Conservation (phyloP, 208 protist species). For the Leishmania guyanensis region DNA sequence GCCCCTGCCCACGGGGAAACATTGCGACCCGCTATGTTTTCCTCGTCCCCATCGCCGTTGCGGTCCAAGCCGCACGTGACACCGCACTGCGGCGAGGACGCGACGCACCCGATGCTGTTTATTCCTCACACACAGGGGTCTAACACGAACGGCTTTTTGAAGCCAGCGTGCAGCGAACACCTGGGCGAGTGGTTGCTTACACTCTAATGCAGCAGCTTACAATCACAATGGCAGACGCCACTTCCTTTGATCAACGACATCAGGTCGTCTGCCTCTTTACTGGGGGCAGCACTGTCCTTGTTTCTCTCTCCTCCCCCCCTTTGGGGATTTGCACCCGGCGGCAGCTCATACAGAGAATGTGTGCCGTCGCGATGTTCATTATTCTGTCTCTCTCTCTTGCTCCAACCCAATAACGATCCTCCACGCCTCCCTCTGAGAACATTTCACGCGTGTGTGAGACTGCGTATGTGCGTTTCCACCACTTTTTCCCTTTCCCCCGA, state of each 20-base stretch:
- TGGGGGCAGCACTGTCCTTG: neutral
- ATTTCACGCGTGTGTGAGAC: neutral
- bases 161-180: constrained; percentile 8
- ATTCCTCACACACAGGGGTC: constrained; percentile 38
- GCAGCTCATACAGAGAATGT: neutral
- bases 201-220: neutral
- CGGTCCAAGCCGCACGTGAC: neutral
- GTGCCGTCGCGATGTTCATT: neutral
- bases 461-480: neutral
- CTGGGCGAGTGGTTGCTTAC: constrained; percentile 16
- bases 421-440: neutral
- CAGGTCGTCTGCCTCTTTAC: neutral
- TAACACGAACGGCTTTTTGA: constrained; percentile 36
- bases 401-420: neutral
- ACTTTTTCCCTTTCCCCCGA: neutral
- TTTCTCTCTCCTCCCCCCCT: too few relatives aligned
- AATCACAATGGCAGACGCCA: neutral
- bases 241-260: neutral
- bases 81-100: constrained; percentile 13
- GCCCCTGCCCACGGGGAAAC: neutral
- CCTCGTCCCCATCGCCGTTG: neutral
- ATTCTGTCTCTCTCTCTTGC: constrained; percentile 5
- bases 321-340: neutral
- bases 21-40: neutral
- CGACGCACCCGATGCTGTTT: constrained; percentile 58